These are phyloP conservation scores for Zasmidium cellare DNA, from an alignment of 2,329 filamentous ascomycete species.

Conservation along the genomic window DNA sequence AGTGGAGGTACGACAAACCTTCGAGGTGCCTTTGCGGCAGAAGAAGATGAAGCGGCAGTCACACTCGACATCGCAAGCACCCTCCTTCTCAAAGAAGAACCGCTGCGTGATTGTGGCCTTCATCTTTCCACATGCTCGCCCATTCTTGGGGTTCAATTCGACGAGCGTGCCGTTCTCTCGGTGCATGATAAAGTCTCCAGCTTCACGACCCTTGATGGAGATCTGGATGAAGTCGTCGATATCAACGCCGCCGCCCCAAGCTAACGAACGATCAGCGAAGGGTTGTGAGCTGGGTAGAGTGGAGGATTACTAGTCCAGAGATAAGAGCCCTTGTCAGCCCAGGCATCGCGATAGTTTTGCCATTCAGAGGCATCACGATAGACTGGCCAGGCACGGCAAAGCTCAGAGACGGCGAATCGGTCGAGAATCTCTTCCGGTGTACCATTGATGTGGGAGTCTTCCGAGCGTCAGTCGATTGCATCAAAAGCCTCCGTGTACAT, in stretches of 20 bases:
- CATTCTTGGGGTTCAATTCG: conserved; percentile 43
- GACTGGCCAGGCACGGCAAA: not conserved
- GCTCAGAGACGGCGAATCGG: not conserved
- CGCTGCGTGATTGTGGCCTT: conserved; percentile 54
- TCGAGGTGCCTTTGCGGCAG: conserved; percentile 16
- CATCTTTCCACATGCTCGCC: conserved; percentile 50
- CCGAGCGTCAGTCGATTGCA: not conserved
- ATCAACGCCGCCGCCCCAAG: conserved; percentile 8
- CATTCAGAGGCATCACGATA: conserved; percentile 1
- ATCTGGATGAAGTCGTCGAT: conserved; percentile 43
- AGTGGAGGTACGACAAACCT: conserved; percentile 17
- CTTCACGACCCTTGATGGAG: conserved; percentile 44
- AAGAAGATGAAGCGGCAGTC: conserved; percentile 42
- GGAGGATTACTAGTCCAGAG: not conserved
- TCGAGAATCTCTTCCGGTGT: not conserved
- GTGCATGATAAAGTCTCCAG: conserved; percentile 48
- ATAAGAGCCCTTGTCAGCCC: not conserved
- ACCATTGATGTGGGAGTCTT: not conserved
- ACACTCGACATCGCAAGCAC: conserved; percentile 48
- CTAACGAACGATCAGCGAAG: not conserved
- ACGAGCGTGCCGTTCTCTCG: conserved; percentile 45
- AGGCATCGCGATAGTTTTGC: conserved; percentile 1
- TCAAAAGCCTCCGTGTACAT: not conserved
- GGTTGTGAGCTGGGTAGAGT: not conserved
- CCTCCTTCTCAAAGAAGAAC: conserved; percentile 41